Conservation (phyloP, 106 monocot genomes). For the Acanthochlamys bracteata region DNA sequence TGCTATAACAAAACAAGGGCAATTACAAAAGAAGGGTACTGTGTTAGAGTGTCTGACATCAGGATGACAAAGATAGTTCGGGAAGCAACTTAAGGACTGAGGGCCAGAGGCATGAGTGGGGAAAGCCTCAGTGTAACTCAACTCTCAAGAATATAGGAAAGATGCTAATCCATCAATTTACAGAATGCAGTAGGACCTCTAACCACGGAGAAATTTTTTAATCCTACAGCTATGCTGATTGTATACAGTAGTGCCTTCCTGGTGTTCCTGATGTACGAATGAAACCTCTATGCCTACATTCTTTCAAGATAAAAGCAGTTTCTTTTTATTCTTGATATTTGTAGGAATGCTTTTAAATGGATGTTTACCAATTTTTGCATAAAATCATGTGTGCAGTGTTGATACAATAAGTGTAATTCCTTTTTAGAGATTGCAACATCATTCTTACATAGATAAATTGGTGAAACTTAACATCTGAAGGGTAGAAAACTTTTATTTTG, state of each 20-base stretch:
- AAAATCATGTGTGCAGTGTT: no score
- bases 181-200: constrained; percentile 59
- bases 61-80: constrained; percentile 43
- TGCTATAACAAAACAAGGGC: constrained; percentile 74
- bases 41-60: constrained; percentile 42
- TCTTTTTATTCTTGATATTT: constrained; percentile 2
- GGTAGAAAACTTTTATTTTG: no score
- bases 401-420: no score
- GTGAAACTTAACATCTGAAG: no score
- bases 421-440: no score
- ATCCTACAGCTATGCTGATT: constrained; percentile 69
- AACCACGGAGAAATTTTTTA: constrained; percentile 36
- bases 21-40: constrained; percentile 19
- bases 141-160: constrained; percentile 72
- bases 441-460: no score
- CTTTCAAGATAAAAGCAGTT: constrained; percentile 11
- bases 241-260: constrained; percentile 90
- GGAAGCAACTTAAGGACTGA: constrained; percentile 21
- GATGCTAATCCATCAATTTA: constrained; percentile 76
- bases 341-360: background rate
- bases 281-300: constrained; percentile 53
- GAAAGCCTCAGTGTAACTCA: constrained; percentile 62
- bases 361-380: no score
- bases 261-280: constrained; percentile 88
- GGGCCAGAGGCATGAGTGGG: constrained; percentile 35